A percentile compares a stretch with the other conserved stretches of the same genome.
Conservation (phyloP, 495 filamentous ascomycete species). For the Penicillium argentinense region DNA sequence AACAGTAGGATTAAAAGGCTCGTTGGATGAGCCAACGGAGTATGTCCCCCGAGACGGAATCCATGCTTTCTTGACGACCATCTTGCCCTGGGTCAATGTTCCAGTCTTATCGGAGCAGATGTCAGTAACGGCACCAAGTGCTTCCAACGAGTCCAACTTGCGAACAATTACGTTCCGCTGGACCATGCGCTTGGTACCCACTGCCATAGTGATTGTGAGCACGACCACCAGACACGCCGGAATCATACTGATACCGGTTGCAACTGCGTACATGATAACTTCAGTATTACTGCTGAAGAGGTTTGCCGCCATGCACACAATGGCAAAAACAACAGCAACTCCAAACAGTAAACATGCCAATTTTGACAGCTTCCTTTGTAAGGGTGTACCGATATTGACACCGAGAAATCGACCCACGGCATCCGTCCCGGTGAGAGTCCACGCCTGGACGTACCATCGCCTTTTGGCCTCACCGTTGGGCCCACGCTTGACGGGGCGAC, state of each 20-base stretch:
- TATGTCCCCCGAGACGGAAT: constrained; percentile 61
- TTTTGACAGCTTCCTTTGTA: too few species aligned
- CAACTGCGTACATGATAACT: too few species aligned
- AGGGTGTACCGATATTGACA: too few species aligned
- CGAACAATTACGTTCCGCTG: constrained; percentile 67
- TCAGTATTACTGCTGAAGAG: too few species aligned
- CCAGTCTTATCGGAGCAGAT: constrained; percentile 76
- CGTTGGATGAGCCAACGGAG: constrained; percentile 53
- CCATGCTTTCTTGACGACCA: too few species aligned
- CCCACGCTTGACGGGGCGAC: constrained; percentile 55
- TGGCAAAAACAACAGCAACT: too few species aligned
- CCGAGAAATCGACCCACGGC: too few species aligned
- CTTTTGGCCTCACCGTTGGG: constrained; percentile 56
- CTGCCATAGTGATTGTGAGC: constrained; percentile 72
- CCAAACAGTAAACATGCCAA: too few species aligned
- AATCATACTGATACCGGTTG: too few species aligned
- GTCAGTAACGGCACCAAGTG: constrained; percentile 65
- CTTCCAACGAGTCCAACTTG: constrained; percentile 65
- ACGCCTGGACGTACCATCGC: constrained; percentile 68
- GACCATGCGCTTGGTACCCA: constrained; percentile 72
- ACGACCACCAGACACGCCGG: constrained; percentile 75
- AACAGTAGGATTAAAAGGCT: constrained; percentile 55
- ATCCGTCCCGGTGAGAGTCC: too few species aligned
- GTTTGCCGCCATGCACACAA: too few species aligned
- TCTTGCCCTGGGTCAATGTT: constrained; percentile 68